phyloP scores from a whole-genome alignment of 345 rosid species.

The Arabis alpina region DNA sequence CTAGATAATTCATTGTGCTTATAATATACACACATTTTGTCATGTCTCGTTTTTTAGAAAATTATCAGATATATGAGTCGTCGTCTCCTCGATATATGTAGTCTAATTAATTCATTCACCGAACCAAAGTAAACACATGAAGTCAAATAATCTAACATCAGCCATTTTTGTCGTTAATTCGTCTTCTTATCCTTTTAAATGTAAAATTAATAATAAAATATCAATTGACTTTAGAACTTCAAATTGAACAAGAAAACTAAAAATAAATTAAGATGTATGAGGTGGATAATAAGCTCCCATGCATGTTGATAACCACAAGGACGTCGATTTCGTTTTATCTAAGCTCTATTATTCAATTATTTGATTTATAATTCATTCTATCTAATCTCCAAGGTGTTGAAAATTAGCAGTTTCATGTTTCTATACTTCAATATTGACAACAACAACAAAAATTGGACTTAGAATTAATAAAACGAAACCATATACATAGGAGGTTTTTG shows the following conservation, averaged over 20 bases:
- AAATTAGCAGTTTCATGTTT: background rate
- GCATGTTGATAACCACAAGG: slow-evolving; percentile 25
- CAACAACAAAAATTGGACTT: too few relatives aligned
- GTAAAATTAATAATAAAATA: background rate
- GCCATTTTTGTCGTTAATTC: slow-evolving; percentile 27
- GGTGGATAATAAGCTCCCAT: slow-evolving; percentile 21
- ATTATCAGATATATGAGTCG: slow-evolving; percentile 7
- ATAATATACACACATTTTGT: slow-evolving; percentile 31
- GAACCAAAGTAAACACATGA: slow-evolving; percentile 13
- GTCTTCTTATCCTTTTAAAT: slow-evolving; percentile 34
- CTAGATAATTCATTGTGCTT: slow-evolving; percentile 38
- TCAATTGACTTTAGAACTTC: slow-evolving; percentile 10
- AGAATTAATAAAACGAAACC: too few relatives aligned
- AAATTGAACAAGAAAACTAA: slow-evolving; percentile 6
- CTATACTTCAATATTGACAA: too few relatives aligned
- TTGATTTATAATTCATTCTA: background rate
- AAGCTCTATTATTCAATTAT: background rate
- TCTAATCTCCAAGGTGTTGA: slow-evolving; percentile 16
- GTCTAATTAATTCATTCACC: slow-evolving; percentile 23
- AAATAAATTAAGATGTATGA: slow-evolving; percentile 12
- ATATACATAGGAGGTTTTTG: too few relatives aligned
- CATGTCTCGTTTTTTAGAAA: slow-evolving; percentile 23
- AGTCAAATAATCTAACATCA: slow-evolving; percentile 37
- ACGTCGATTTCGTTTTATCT: slow-evolving; percentile 23
- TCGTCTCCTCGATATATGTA: slow-evolving; percentile 3